Evolutionary conservation across 2,329 filamentous ascomycete genomes (phyloP), one percentile per base, ranked within the genome.

Genomic region (Alternaria metachromatica): DNA sequence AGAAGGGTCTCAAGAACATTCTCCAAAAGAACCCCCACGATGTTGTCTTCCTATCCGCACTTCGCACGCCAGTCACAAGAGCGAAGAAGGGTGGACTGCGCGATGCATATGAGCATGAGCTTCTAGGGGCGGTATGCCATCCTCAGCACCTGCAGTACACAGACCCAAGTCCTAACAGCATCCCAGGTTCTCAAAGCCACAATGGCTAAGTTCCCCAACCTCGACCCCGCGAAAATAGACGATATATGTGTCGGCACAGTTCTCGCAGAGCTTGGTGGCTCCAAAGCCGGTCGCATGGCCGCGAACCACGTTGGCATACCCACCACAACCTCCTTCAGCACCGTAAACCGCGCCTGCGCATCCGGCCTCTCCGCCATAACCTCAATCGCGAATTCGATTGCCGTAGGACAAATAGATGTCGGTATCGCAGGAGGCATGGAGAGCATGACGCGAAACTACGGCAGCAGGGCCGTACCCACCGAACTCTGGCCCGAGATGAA

Each of bases 361-460:
- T 92, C 89, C 7, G 91, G 90, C 3, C 85, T 97, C 54, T 90
- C 92, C 71, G 90, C 91, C 25, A 90, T 97, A 55, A 90, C 93
- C 1, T 83, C 85, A 13, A 85, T 97, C 4, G 91, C 92, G 6
- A 89, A 91, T 61, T 86, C 90, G 66, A 96, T 97, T 71, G 87
- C 88, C n/a, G 85, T 87, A 0, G 93, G 92, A 2, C 87, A 88
- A 71, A 91, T 95, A 55, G 87, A 89, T 65, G 84, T 86, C 0
- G 94, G 93, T 63, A 88, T 97, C 65, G 94, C 90, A 10, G 94
- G 92, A 2, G 94, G 94, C 28, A 97, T 96, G 92, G 94, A 97
- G 86, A 95, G 91, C 82, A 97, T 97, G 94, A 97, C 93, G 67
- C 84, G 91, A 69, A 97, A 97, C 82, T 97, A 97, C 81, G 94